phyloP scores from a whole-genome alignment of 2,329 filamentous ascomycete genomes.

The Sclerotiophoma versabilis region DNA sequence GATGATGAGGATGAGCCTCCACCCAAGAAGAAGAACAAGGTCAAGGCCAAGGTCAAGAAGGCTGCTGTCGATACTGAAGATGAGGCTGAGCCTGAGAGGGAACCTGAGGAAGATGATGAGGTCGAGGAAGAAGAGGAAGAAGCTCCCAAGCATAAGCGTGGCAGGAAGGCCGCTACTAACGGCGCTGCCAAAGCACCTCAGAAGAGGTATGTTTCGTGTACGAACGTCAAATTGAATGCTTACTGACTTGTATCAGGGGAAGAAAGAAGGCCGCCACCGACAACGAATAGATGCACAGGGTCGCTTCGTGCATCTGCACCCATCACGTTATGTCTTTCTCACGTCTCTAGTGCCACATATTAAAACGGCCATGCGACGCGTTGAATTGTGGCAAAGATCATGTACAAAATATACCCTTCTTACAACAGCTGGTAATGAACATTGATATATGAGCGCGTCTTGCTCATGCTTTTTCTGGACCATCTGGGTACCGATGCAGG shows the following conservation, averaged over 20 bases:
- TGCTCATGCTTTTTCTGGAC: neutral
- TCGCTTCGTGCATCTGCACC: neutral
- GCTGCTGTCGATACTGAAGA: slow-evolving; percentile 29
- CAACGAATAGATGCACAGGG: slow-evolving; percentile 23
- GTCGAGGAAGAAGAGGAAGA: slow-evolving; percentile 25
- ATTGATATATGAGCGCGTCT: neutral
- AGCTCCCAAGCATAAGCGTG: slow-evolving; percentile 32
- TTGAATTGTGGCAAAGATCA: neutral
- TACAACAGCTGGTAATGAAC: neutral
- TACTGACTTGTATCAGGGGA: slow-evolving; percentile 27
- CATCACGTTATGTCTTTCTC: neutral
- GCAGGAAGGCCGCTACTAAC: slow-evolving; percentile 27
- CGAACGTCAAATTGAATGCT: neutral
- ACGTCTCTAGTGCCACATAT: neutral
- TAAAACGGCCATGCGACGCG: neutral
- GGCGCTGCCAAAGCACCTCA: slow-evolving; percentile 30
- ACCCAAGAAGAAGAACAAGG: slow-evolving; percentile 29
- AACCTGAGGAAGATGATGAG: slow-evolving; percentile 21
- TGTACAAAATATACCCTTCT: slow-evolving; percentile 18
- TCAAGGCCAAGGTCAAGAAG: slow-evolving; percentile 36
- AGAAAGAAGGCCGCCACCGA: slow-evolving; percentile 32
- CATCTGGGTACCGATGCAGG: neutral
- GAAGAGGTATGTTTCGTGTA: slow-evolving; percentile 36
- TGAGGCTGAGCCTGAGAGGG: slow-evolving; percentile 15
- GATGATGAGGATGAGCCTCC: slow-evolving; percentile 34